phyloP scores from a whole-genome alignment of 208 protist genomes.

The Acanthamoeba lenticulata region DNA sequence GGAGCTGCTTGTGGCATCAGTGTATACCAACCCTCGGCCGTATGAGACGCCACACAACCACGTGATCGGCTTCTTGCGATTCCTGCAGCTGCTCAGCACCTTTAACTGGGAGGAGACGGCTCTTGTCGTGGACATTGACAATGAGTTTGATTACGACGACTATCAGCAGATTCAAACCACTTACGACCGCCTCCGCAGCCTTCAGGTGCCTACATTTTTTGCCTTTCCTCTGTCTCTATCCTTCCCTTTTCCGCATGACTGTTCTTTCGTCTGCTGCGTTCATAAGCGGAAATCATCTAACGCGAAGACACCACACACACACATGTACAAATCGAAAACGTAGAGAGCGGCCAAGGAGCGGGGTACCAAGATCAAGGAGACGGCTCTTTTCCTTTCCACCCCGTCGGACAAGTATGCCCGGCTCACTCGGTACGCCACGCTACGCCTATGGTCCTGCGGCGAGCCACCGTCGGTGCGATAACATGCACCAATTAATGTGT shows the following conservation, averaged over 20 bases:
- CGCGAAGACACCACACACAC: no score
- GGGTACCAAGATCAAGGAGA: slow-evolving; percentile 22
- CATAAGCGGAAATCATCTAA: not conserved
- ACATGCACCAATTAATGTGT: no score
- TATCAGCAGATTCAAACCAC: slow-evolving; percentile 1
- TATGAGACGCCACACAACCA: not conserved
- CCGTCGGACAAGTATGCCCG: not conserved
- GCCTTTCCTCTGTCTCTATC: not conserved
- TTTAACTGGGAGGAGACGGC: slow-evolving; percentile 57
- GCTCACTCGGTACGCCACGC: not conserved
- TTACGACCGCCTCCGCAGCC: slow-evolving; percentile 3
- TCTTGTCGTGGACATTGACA: slow-evolving; percentile 30
- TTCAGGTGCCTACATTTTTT: not conserved
- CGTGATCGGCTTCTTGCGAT: slow-evolving; percentile 17
- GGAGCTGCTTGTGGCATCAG: not conserved
- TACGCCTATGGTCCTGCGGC: not conserved
- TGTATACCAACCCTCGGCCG: not conserved
- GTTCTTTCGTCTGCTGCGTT: not conserved
- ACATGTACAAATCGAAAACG: no score
- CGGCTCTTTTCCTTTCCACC: not conserved
- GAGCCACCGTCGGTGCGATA: no score
- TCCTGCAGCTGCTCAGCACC: slow-evolving; percentile 13
- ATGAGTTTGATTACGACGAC: not conserved
- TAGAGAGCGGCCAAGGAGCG: not conserved
- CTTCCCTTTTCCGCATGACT: no score